Base-by-base conservation (phyloP, 164 flowering plant genomes). In the Chimonanthus praecox region DNA sequence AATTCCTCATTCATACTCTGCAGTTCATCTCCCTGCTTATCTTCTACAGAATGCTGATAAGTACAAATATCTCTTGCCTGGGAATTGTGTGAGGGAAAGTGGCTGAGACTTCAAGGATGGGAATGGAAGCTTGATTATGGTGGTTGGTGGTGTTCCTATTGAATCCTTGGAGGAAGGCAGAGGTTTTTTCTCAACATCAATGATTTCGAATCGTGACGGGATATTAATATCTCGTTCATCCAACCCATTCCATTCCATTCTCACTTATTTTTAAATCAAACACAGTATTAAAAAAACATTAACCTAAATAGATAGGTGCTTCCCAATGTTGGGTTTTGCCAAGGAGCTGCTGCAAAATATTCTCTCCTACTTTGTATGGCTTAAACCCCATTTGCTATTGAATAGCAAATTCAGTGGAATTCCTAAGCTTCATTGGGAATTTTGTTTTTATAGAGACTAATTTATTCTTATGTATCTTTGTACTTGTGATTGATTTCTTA, bases 61-160 rank as follows among this genome's bases (percentile, higher is more conserved):
- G 71, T 87, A 76, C 65, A 85, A 80, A 51, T 88, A 72, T 76
- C 85, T 88, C 10, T 76, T 88, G 82, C 92, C 92, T 3, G 91
- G 91, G 58, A 87, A 85, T 74, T 88, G 91, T 72, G 58, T 47
- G 67, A 84, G 90, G 73, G 88, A 84, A 67, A 72, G 82, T 80
- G 85, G 78, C 66, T 83, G 69, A 84, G 49, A 13, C 43, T 66
- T 71, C 58, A 2, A 5, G 6, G 62, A 13, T 7, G n/a, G 68
- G 7, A 2, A 43, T 67, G 64, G 66, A 46, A 15, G 49, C 50
- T 43, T 50, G 54, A 71, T 54, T 74, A 75, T 82, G 64, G 76
- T 76, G 81, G 73, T 72, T 72, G 74, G 66, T 73, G 72, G 79
- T 68, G 71, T 71, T 50, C 71, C 21, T 68, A 72, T 77, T 74